Evolutionary conservation across 805 yeast genomes (phyloP), one percentile per base, ranked within the genome.

Genomic region (Cyberlindnera maclurae): DNA sequence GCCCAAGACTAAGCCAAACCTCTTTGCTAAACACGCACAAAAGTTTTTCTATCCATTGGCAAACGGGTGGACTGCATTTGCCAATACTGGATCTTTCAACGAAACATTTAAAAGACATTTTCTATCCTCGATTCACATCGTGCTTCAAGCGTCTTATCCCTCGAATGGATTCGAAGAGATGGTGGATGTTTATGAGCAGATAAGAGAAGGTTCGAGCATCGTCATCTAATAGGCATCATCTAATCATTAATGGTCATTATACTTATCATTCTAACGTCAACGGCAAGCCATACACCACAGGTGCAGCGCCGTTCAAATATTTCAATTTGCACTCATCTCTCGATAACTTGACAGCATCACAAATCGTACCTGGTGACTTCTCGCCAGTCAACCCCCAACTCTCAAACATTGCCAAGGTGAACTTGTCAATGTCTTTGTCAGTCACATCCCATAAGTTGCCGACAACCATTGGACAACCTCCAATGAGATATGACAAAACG

Each of bases 391-490:
- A 55, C 0, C 93, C 93, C 80, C 93, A 81, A 43, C 68, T 65
- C 3, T 70, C 68, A 47, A 93, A 71, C 29, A 85, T 56, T 3
- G 73, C 64, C 9, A 70, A 43, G 17, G 86, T 81, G 49, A 89
- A 87, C 49, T 69, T 71, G 59, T 93, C 97, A 36, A 87, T 85
- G 57, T 93, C 99, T 48, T 84, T 88, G 59, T 93, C 97, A 0
- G 97, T 93, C 4, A 93, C 97, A 58, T 88, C 96, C 98, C 98
- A 93, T 40, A 93, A 60, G 51, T 86, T 87, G 0, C 86, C 96
- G 28, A 93, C 62, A 1, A 87, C 70, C 77, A 83, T 70, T 0
- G 95, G 93, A 34, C 86, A 75, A 0, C 95, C 95, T 16, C 88
- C 93, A 9, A 73, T 63, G 20, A 93, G 57, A 67, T 88, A 88